Base-by-base conservation (phyloP, 306 rosid species). In the Dryas octopetala region DNA sequence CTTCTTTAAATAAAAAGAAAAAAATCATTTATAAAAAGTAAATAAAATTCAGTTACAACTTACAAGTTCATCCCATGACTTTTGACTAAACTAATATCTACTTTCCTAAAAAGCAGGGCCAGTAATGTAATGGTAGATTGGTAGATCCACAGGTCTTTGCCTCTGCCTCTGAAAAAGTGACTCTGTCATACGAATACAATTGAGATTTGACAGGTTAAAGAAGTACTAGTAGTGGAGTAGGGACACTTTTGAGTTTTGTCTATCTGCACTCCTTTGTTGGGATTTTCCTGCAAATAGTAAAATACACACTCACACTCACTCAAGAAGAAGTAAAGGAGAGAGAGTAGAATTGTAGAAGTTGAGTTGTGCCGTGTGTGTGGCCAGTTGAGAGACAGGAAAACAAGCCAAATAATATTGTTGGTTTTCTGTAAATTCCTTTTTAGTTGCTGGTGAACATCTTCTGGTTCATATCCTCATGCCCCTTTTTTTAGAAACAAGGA, bases 351-450 rank as follows among this genome's bases (percentile, higher is more conserved):
- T 6, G 58, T 4, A n/a, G 59, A 54, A 54, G 59, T 23, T 53
- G 66, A 66, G 68, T 70, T 67, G 66, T 75, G 82, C 14, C 7
- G 60, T 61, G 47, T 65, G 26, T 47, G 77, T 82, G 77, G 76
- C 79, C 78, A 75, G 74, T 80, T 59, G 79, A 74, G 85, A 80
- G 85, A 91, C 90, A 84, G 72, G 73, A 82, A 83, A 88, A 85
- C 79, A 84, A 74, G 86, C 81, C 76, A 76, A 78, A 78, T 87
- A 64, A 78, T 87, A 87, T 80, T 62, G 72, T 38, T 66, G 16
- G n/a, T 49, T 76, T 72, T 78, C 76, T 78, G 79, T 76, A 76
- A 80, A 75, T 84, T 83, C 86, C 79, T 81, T 81, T 65, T n/a
- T 65, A 77, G 52, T 68, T 65, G 15, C n/a, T 32, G 38, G 38